Conservation (phyloP, 768 basidiomycete genomes). For the Leccinum truebloodii region DNA sequence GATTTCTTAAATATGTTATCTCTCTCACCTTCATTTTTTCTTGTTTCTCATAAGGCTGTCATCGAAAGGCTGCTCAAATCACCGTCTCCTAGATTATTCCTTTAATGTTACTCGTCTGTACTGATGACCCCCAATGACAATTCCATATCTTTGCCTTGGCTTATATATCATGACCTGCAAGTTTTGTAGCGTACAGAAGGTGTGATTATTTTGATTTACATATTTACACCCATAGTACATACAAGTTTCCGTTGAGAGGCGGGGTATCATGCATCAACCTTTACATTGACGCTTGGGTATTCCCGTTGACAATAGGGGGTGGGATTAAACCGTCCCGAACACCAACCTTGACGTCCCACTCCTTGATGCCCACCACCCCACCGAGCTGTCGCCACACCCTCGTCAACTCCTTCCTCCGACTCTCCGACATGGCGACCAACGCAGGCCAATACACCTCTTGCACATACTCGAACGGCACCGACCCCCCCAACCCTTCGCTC, state of each 20-base stretch:
- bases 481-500: slow-evolving; percentile 69
- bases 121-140: slow-evolving; percentile 29
- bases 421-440: slow-evolving; percentile 55
- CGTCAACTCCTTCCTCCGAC: slow-evolving; percentile 50
- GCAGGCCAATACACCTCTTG: slow-evolving; percentile 78
- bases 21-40: slow-evolving; percentile 1
- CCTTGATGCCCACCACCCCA: slow-evolving; percentile 67
- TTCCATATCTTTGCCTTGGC: slow-evolving; percentile 1
- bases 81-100: slow-evolving; percentile 26
- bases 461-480: slow-evolving; percentile 64
- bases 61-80: slow-evolving; percentile 2
- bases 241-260: neutral
- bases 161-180: neutral
- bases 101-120: slow-evolving; percentile 25
- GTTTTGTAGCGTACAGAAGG: neutral
- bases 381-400: slow-evolving; percentile 71
- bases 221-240: neutral
- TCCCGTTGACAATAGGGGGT: neutral
- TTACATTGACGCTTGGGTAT: neutral
- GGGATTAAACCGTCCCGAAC: slow-evolving; percentile 16
- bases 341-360: slow-evolving; percentile 73
- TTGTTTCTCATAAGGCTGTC: slow-evolving; percentile 8
- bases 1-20: slow-evolving; percentile 3
- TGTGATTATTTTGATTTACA: neutral
- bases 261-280: neutral